phyloP scores from a whole-genome alignment of 2,329 filamentous ascomycete genomes.

The Aureobasidium sp. region DNA sequence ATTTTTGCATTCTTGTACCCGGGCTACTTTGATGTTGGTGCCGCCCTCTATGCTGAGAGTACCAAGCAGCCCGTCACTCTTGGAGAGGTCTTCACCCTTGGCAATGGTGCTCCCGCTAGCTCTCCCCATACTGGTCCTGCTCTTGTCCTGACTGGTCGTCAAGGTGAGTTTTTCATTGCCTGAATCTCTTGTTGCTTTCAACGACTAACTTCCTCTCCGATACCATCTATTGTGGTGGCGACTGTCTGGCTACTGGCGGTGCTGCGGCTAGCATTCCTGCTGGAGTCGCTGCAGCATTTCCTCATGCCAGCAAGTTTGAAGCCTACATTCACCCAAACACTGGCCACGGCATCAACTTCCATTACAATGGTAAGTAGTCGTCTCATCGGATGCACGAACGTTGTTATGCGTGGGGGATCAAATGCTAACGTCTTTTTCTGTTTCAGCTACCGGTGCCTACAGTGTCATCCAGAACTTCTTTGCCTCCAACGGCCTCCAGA shows the following conservation, averaged over 20 bases:
- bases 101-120: conserved; percentile 18
- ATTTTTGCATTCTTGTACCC: conserved; percentile 29
- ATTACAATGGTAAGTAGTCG: conserved; percentile 21
- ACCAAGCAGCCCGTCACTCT: conserved; percentile 27
- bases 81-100: conserved; percentile 27
- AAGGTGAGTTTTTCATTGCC: neutral
- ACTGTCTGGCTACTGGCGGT: conserved; percentile 19
- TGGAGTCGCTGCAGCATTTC: conserved; percentile 18
- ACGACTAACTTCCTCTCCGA: neutral
- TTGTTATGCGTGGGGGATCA: neutral
- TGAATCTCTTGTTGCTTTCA: neutral
- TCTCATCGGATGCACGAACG: neutral
- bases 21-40: conserved; percentile 24
- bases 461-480: conserved; percentile 14
- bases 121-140: conserved; percentile 24
- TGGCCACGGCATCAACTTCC: conserved; percentile 30
- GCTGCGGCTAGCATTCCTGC: conserved; percentile 19
- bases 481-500: conserved; percentile 7
- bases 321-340: conserved; percentile 24
- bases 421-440: conserved; percentile 11
- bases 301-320: conserved; percentile 15
- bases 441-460: conserved; percentile 11
- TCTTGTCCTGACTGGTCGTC: conserved; percentile 25
- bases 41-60: conserved; percentile 24
- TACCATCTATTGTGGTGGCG: conserved; percentile 21